Evolutionary conservation across 345 rosid species (phyloP), one percentile per base, ranked within the genome.

Genomic region (Eutrema japonicum): DNA sequence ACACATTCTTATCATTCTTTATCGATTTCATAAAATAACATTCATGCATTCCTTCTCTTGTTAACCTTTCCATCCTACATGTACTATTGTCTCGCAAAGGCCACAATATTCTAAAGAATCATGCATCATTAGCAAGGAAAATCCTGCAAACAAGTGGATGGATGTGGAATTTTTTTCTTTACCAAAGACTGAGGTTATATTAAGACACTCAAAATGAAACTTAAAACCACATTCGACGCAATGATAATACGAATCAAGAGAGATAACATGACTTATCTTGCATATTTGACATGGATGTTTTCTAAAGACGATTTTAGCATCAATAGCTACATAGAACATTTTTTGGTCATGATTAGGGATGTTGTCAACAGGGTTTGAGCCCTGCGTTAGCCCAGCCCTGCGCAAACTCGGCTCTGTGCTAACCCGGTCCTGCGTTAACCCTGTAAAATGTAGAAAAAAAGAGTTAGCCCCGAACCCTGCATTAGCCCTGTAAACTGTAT

Each of bases 191-290:
- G 0, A 5, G 70, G 70, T 11, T 22, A 69, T 32, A 6, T 47
- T 27, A 22, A 69, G 22, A 60, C 75, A 69, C 26, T 46, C 22
- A 2, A 68, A 43, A 62, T 76, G 79, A n/a, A 68, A 3, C 50
- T 45, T 41, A 32, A 22, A 8, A 4, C 46, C 12, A 29, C 71
- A 77, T 30, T 64, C 51, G 29, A 43, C 1, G 33, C 71, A 76
- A 10, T 43, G 26, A 26, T 37, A 76, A 36, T 59, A 68, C 0
- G 75, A 13, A 10, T 42, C 16, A 0, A 14, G 3, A 16, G 33
- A 42, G 10, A 3, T 14, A 0, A 26, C 26, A 0, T 1, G 12
- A 1, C 14, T 30, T 4, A 0, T 2, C 10, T 4, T 46, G 35
- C 71, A 64, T 47, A 64, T 14, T 0, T 2, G 6, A 11, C 68